Base-by-base conservation (phyloP, 352 stramenopile genomes). In the Phytopythium litorale region DNA sequence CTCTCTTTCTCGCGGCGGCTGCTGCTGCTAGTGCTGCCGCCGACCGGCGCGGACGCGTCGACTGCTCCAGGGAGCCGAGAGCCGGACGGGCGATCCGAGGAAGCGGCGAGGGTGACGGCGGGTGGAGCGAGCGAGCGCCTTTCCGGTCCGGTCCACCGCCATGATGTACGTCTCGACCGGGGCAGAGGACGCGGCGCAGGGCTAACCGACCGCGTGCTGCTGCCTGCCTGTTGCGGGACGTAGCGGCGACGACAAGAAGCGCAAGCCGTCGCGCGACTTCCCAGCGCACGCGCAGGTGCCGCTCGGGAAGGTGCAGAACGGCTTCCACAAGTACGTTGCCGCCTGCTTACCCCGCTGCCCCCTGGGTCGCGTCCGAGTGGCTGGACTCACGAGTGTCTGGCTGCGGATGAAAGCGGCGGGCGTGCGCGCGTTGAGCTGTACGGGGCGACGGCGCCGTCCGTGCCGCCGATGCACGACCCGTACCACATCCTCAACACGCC, bases 261-360 rank as follows among this genome's bases (percentile, higher is more conserved):
- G 85, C 60, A 94, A 94, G 70, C 82, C 85, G 4, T 94, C 85
- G 60, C 66, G 73, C 51, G 84, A 91, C 61, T 91, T 94, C 64
- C 85, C 85, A 16, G 81, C 73, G 19, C 78, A 92, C 55, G 79
- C 82, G n/a, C 64, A 88, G 42, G 71, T 90, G 59, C 85, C 82
- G 4, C 56, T 81, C 25, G 79, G 76, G 56, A 94, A 94, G 56
- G 59, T 81, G 13, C 71, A 78, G 49, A 82, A 73, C 58, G 65
- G 71, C 33, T 45, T 71, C 52, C 75, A 70, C 58, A 79, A 66
- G 33, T 58, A 73, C 66, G 65, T 76, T n/a, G 58, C 59, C 42
- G 19, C 43, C 16, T 46, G 18, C 35, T 13, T 58, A 21, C 43
- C 21, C 56, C 21, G 28, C 9, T 55, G 15, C 18, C 13, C 16